These are phyloP conservation scores for Rhodamnia rubescens DNA, from an alignment of 345 rosid species.

Conservation along the genomic window DNA sequence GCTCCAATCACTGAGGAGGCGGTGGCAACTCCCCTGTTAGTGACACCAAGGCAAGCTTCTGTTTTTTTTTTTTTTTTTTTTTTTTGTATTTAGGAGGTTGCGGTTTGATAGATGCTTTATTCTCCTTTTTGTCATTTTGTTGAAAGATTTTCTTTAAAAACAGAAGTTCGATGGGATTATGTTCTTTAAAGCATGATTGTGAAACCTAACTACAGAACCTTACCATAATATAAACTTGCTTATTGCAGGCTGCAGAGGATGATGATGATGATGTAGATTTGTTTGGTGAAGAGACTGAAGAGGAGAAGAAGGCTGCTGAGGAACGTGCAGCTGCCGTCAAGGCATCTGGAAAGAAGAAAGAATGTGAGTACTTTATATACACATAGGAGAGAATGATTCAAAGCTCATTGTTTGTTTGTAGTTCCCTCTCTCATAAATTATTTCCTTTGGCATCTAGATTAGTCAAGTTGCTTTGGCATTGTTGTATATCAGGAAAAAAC, in stretches of 20 bases:
- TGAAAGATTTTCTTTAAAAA: not conserved
- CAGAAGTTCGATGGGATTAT: not conserved
- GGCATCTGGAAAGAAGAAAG: slow-evolving; percentile 13
- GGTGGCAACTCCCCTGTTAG: slow-evolving; percentile 70
- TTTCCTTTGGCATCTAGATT: not conserved
- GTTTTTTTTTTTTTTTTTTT: not conserved
- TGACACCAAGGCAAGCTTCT: slow-evolving; percentile 51
- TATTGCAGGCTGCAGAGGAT: slow-evolving; percentile 7
- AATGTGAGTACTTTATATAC: slow-evolving; percentile 1
- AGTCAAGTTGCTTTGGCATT: not conserved
- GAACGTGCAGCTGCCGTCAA: slow-evolving; percentile 1
- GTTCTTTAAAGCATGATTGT: not conserved
- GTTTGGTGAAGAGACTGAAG: slow-evolving; percentile 8
- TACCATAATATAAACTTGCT: not conserved
- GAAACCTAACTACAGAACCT: not conserved
- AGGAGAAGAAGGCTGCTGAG: slow-evolving; percentile 5
- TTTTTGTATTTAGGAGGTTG: not conserved
- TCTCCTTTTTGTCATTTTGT: not conserved
- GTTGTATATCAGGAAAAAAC: not conserved
- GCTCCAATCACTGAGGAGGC: slow-evolving; percentile 28
- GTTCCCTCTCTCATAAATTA: not conserved
- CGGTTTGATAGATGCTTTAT: not conserved
- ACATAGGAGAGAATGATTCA: not conserved
- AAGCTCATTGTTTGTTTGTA: not conserved
- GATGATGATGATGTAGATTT: slow-evolving; percentile 7